These are phyloP conservation scores for Termitomyces sp. DNA, from an alignment of 1,284 basidiomycete species.

Conservation along the genomic window DNA sequence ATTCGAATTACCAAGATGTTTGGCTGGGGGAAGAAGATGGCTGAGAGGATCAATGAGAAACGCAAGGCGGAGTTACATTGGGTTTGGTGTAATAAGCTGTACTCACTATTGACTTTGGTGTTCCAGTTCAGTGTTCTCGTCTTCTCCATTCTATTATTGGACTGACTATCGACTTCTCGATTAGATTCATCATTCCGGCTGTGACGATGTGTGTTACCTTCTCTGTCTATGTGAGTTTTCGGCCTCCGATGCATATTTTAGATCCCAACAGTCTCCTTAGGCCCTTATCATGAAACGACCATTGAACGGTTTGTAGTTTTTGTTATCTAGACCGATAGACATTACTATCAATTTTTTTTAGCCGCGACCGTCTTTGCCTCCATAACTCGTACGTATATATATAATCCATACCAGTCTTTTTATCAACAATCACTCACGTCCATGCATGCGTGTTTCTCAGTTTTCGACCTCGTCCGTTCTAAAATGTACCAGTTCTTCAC, in stretches of 20 bases:
- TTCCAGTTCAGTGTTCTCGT: slow-evolving; percentile 11
- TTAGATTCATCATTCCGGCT: slow-evolving; percentile 47
- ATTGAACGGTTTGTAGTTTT: slow-evolving; percentile 16
- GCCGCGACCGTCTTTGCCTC: slow-evolving; percentile 15
- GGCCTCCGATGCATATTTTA: slow-evolving; percentile 26
- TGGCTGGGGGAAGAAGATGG: slow-evolving; percentile 55
- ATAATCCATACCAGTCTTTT: background rate
- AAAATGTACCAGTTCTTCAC: slow-evolving; percentile 20
- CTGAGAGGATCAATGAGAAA: slow-evolving; percentile 40
- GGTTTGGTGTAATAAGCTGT: slow-evolving; percentile 29
- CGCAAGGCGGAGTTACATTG: slow-evolving; percentile 36
- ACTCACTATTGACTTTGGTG: slow-evolving; percentile 4
- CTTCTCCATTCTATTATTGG: background rate
- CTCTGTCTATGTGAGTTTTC: slow-evolving; percentile 19
- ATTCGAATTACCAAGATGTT: slow-evolving; percentile 64
- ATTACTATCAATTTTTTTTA: background rate
- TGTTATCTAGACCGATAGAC: too few species aligned
- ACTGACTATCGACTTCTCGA: background rate
- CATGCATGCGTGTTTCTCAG: slow-evolving; percentile 19
- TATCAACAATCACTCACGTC: background rate
- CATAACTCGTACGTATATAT: slow-evolving; percentile 6
- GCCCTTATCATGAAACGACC: slow-evolving; percentile 24
- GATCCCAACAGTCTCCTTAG: slow-evolving; percentile 4
- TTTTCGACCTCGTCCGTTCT: slow-evolving; percentile 36
- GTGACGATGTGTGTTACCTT: slow-evolving; percentile 57